Conservation (phyloP, 345 rosid species). For the Populus ilicifolia region DNA sequence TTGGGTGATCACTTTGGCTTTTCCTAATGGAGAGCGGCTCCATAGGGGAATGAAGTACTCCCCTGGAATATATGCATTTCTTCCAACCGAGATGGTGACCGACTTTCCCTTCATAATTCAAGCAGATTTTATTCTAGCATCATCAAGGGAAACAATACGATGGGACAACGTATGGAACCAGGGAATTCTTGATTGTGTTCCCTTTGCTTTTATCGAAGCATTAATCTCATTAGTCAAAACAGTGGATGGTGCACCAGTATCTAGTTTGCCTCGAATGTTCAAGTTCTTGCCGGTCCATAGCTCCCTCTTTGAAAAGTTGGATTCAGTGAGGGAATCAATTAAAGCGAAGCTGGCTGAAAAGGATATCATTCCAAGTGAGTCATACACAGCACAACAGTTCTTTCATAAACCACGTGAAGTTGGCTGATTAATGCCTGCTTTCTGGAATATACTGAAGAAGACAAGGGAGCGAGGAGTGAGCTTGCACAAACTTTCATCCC, state of each 20-base stretch:
- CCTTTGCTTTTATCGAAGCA: too few species aligned
- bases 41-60: conserved; percentile 32
- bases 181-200: conserved; percentile 40
- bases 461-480: conserved; percentile 47
- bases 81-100: conserved; percentile 74
- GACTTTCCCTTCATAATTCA: conserved; percentile 66
- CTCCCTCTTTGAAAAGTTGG: conserved; percentile 34
- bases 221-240: too few species aligned
- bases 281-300: conserved; percentile 50
- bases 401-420: conserved; percentile 59
- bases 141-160: conserved; percentile 67
- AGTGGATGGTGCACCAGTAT: too few species aligned
- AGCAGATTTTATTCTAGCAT: conserved; percentile 61
- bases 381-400: conserved; percentile 46
- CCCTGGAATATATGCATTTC: conserved; percentile 73
- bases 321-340: conserved; percentile 44
- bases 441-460: conserved; percentile 51
- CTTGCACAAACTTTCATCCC: conserved; percentile 59
- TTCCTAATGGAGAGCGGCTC: conserved; percentile 58
- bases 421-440: conserved; percentile 50
- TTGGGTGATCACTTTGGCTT: conserved; percentile 71
- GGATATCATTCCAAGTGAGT: conserved; percentile 54
- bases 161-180: conserved; percentile 68
- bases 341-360: conserved; percentile 31
- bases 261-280: conserved; percentile 2